Evolutionary conservation across 2,329 filamentous ascomycete genomes (phyloP).

Genomic region (Akanthomyces lecanii): DNA sequence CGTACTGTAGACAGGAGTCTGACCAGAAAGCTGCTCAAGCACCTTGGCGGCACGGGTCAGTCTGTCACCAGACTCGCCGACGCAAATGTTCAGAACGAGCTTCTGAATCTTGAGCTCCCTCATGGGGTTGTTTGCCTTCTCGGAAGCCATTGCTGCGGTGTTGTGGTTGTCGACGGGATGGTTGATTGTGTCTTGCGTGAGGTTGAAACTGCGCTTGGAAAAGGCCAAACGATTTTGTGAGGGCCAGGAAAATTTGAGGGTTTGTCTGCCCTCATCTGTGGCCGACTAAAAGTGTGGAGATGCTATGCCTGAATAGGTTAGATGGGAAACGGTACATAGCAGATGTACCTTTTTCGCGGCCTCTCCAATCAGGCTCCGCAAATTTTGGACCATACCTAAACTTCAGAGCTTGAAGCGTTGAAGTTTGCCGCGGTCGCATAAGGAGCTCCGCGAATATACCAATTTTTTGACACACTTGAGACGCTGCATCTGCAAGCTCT

Average conservation of each 20-base stretch:
- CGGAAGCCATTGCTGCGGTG: conserved; percentile 51
- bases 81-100: conserved; percentile 98
- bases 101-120: conserved; percentile 99
- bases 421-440: conserved; percentile 37
- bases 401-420: conserved; percentile 39
- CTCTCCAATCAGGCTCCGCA: conserved; percentile 43
- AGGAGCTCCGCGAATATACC: conserved; percentile 35
- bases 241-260: conserved; percentile 35
- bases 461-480: conserved; percentile 42
- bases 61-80: conserved; percentile 99
- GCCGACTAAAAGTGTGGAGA: conserved; percentile 24
- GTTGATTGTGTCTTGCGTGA: conserved; percentile 33
- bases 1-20: conserved; percentile 99
- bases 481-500: conserved; percentile 30
- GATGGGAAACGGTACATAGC: conserved; percentile 29
- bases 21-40: conserved; percentile 98
- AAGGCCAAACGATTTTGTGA: conserved; percentile 33
- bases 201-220: conserved; percentile 26
- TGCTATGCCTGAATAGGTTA: conserved; percentile 19
- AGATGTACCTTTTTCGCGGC: conserved; percentile 32
- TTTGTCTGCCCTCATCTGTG: conserved; percentile 38
- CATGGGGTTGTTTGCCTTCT: conserved; percentile 97
- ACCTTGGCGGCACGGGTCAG: conserved; percentile 99
- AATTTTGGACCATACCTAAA: conserved; percentile 38
- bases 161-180: conserved; percentile 28